Conservation (phyloP, 495 filamentous ascomycete species). For the Neurospora tetrasperma region DNA sequence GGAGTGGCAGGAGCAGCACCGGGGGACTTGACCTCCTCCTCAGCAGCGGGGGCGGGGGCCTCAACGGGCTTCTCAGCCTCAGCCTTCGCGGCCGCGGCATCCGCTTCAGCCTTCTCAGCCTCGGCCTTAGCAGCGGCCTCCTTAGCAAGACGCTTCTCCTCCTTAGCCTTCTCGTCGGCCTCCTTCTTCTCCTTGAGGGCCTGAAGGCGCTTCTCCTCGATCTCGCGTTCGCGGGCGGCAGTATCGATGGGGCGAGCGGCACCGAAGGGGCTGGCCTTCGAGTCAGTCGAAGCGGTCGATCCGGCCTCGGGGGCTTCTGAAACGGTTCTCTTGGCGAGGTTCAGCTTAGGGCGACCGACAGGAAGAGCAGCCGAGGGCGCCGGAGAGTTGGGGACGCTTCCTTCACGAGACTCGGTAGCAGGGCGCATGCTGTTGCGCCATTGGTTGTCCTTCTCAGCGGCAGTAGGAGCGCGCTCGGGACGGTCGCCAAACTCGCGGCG, state of each 20-base stretch:
- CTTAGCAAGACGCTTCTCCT: conserved; percentile 56
- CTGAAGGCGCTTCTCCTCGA: conserved; percentile 75
- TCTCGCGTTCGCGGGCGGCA: conserved; percentile 71
- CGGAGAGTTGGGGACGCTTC: conserved; percentile 60
- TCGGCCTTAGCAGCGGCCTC: conserved; percentile 52
- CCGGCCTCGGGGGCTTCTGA: conserved; percentile 47
- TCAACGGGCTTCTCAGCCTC: conserved; percentile 21
- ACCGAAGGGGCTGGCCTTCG: conserved; percentile 87
- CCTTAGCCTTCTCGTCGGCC: conserved; percentile 73
- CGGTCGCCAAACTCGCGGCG: conserved; percentile 69
- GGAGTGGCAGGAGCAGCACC: conserved; percentile 13
- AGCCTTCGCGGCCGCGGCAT: conserved; percentile 11
- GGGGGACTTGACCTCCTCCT: conserved; percentile 13
- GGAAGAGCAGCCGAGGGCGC: conserved; percentile 41
- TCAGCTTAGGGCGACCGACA: conserved; percentile 61
- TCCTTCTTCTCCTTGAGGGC: conserved; percentile 74
- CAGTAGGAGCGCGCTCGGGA: conserved; percentile 64
- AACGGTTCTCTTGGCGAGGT: conserved; percentile 80
- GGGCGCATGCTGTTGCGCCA: conserved; percentile 80
- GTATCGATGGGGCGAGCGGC: conserved; percentile 85
- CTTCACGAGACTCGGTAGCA: conserved; percentile 34
- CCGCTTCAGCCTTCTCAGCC: conserved; percentile 33
- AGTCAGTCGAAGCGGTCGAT: conserved; percentile 30
- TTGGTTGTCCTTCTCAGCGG: conserved; percentile 76
- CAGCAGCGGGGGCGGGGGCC: conserved; percentile 12